These are phyloP conservation scores for Boletus nobilissimus DNA, from an alignment of 1,284 basidiomycete species.

Conservation along the genomic window DNA sequence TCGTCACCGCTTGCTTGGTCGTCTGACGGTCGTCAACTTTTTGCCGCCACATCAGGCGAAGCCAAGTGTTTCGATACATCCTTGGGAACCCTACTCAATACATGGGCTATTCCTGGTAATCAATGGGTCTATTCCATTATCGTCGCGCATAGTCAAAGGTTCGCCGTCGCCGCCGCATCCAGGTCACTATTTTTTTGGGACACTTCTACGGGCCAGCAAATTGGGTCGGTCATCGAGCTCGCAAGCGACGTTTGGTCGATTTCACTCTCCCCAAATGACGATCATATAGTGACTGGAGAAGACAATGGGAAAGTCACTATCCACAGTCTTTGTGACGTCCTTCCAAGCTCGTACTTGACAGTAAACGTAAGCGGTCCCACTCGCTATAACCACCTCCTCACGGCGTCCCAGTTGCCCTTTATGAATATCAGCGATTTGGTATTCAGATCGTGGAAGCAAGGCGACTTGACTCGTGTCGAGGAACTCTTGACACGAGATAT, in stretches of 20 bases:
- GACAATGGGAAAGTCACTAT: not conserved
- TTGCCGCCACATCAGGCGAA: not conserved
- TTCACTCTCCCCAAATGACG: not conserved
- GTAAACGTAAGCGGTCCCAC: not conserved
- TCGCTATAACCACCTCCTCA: not conserved
- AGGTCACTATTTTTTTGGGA: constrained; percentile 24
- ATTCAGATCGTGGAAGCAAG: not conserved
- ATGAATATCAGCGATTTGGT: not conserved
- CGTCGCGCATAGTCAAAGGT: not conserved
- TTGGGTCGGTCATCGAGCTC: not conserved
- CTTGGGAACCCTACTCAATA: not conserved
- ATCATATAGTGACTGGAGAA: not conserved
- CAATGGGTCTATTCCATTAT: not conserved
- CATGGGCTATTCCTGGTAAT: not conserved
- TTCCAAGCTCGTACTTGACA: not conserved
- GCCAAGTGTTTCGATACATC: constrained; percentile 7
- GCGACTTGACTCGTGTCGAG: not conserved
- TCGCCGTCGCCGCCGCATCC: not conserved
- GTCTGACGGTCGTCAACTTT: not conserved
- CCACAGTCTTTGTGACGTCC: not conserved
- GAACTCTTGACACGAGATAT: not conserved
- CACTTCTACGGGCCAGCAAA: not conserved
- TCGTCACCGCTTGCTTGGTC: constrained; percentile 3
- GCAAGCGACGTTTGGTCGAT: not conserved
- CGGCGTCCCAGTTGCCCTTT: not conserved